Base-by-base conservation (phyloP, 2,329 filamentous ascomycete species). In the Xylariaceae sp. region DNA sequence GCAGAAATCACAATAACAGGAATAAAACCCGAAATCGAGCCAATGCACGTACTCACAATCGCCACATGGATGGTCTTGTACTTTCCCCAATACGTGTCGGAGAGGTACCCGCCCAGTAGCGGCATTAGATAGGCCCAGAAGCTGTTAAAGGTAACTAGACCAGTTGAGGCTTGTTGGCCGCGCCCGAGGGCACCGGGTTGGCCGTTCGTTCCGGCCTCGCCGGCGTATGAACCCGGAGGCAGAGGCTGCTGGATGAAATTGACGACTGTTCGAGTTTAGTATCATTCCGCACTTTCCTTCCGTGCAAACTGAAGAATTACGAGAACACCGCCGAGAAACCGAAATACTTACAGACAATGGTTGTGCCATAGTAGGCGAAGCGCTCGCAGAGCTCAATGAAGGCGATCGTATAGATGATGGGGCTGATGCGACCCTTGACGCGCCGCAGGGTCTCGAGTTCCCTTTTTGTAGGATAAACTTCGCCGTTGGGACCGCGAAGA, bases 291-390 rank as follows among this genome's bases (percentile, higher is more conserved):
- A n/a, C n/a, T n/a, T n/a, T n/a, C n/a, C n/a, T n/a, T n/a, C n/a
- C n/a, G n/a, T n/a, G n/a, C n/a, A n/a, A n/a, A n/a, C n/a, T n/a
- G n/a, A n/a, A n/a, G n/a, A n/a, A n/a, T n/a, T n/a, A n/a, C n/a
- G n/a, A n/a, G n/a, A n/a, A n/a, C n/a, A n/a, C n/a, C n/a, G n/a
- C n/a, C n/a, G n/a, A n/a, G n/a, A n/a, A n/a, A n/a, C n/a, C n/a
- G n/a, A n/a, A n/a, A n/a, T n/a, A 67, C 69, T 48, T 68, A 73
- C 74, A 81, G 28, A 80, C 67, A 35, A 73, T 70, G 12, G 72
- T 75, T 7, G 73, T 77, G 27, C 79, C 79, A 52, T 81, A 82
- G 63, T 78, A 83, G 13, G 74, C 71, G 62, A 79, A 78, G 38
- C 76, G 71, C 56, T 79, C 75, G 44, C 66, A 64, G 34, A 52